Base-by-base conservation (phyloP, 768 basidiomycete genomes). In the Lepiota subincarnata region DNA sequence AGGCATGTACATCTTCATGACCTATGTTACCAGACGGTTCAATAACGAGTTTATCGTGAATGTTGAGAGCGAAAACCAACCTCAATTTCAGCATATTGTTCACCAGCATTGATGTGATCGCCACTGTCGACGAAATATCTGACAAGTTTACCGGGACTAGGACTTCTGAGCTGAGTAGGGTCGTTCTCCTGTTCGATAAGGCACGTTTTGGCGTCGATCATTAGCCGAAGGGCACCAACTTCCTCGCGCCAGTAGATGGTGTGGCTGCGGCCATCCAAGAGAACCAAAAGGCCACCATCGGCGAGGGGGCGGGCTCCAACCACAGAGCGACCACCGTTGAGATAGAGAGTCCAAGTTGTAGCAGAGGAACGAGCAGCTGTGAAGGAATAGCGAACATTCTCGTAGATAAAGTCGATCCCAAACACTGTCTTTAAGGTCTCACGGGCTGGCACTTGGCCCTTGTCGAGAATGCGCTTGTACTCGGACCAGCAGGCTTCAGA, bases 1-100 rank as follows among this genome's bases (percentile, higher is more conserved):
- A 3, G 94, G 94, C 96, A 99, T 97, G 71, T 97, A 97, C 97
- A 98, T 99, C 76, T 99, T 98, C 93, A 97, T 95, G 56, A 92
- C 90, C 87, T 89, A 50, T 5, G 55, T 37, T 43, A 18, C 34
- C 44, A 28, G 28, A 49, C 55, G 6, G 60, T 26, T 26, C 31
- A 31, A 7, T 7, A 11, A 31, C 7, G 10, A 31, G 10, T 56
- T 42, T 55, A 51, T 39, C 19, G 4, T 48, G 5, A 37, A 24
- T 18, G 20, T n/a, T 34, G 45, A 14, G 44, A 28, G 56, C 1
- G 41, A n/a, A 24, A 5, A 60, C 79, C 50, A 59, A 91, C 91
- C 80, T 98, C 97, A 41, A 99, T 98, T 66, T 99, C 97, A 48
- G 97, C 97, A 68, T 98, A 98, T 55, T 91, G 87, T 57, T 98